Evolutionary conservation across 2,329 filamentous ascomycete species (phyloP).

Genomic region (Aspergillus novofumigatus): DNA sequence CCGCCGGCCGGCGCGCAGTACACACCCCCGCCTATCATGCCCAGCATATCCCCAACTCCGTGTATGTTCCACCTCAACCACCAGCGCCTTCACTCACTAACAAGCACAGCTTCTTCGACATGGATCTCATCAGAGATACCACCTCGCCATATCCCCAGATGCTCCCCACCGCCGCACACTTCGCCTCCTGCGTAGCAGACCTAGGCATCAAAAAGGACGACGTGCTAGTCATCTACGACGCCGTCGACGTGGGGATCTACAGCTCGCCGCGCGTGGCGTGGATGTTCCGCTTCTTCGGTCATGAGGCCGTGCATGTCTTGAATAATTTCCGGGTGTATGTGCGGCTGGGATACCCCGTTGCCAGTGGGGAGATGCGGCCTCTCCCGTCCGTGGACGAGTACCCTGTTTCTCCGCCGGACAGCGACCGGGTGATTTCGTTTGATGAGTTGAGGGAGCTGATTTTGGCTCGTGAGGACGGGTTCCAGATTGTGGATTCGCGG

Average conservation of each 20-base stretch:
- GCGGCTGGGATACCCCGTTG: conserved; percentile 14
- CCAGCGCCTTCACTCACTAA: not conserved
- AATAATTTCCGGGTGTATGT: conserved; percentile 28
- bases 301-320: conserved; percentile 23
- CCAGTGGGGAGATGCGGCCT: conserved; percentile 1
- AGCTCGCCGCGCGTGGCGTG: conserved; percentile 27
- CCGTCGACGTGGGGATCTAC: conserved; percentile 25
- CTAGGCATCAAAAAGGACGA: conserved; percentile 20
- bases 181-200: conserved; percentile 15
- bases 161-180: conserved; percentile 22
- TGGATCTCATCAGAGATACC: conserved; percentile 21
- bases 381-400: not conserved
- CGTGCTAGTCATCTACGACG: conserved; percentile 27
- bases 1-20: conserved; percentile 16
- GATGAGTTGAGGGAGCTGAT: conserved; percentile 13
- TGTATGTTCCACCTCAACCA: conserved; percentile 11
- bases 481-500: conserved; percentile 21
- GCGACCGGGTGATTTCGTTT: conserved; percentile 9
- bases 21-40: conserved; percentile 10
- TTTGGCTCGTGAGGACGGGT: not conserved
- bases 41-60: conserved; percentile 21
- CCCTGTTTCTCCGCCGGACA: not conserved
- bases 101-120: conserved; percentile 25
- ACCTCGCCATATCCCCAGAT: conserved; percentile 25
- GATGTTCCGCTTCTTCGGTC: conserved; percentile 25